Evolutionary conservation across 148 eudicot genomes (phyloP).

Genomic region (Bassia scoparia): DNA sequence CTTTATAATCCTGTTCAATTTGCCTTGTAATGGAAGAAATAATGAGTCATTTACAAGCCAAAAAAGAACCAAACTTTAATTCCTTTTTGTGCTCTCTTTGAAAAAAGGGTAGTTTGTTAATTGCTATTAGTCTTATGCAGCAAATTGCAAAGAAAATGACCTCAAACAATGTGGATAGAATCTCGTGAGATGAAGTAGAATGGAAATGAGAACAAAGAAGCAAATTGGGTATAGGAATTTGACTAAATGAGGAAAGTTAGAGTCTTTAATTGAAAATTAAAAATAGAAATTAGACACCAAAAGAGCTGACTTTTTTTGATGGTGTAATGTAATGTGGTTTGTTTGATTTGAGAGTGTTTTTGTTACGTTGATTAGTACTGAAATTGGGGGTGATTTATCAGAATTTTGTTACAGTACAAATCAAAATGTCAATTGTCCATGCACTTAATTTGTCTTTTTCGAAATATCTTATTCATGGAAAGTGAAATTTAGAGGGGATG

Average conservation of each 20-base stretch:
- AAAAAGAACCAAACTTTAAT: constrained; percentile 8
- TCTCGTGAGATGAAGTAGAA: constrained; percentile 1
- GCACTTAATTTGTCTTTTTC: constrained; percentile 35
- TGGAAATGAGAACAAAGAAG: constrained; percentile 1
- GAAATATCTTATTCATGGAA: constrained; percentile 9
- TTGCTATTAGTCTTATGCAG: constrained; percentile 10
- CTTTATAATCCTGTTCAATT: constrained; percentile 6
- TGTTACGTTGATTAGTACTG: constrained; percentile 9
- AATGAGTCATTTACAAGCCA: constrained; percentile 11
- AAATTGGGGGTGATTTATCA: too few species aligned
- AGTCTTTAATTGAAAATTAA: neutral
- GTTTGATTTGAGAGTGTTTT: neutral
- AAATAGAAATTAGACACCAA: constrained; percentile 31
- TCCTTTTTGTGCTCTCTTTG: neutral
- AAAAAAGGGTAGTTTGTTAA: neutral
- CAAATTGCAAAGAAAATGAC: constrained; percentile 4
- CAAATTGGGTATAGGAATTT: neutral
- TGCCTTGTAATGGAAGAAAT: constrained; percentile 19
- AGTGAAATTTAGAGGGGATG: constrained; percentile 3
- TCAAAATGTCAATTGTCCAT: constrained; percentile 32
- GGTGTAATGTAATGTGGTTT: neutral
- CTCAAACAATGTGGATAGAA: constrained; percentile 18
- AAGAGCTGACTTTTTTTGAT: constrained; percentile 60
- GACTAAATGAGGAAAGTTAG: constrained; percentile 14
- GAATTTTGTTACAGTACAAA: neutral